phyloP scores from a whole-genome alignment of 371 early-diverging fungal genomes.

The Lichtheimia corymbifera region DNA sequence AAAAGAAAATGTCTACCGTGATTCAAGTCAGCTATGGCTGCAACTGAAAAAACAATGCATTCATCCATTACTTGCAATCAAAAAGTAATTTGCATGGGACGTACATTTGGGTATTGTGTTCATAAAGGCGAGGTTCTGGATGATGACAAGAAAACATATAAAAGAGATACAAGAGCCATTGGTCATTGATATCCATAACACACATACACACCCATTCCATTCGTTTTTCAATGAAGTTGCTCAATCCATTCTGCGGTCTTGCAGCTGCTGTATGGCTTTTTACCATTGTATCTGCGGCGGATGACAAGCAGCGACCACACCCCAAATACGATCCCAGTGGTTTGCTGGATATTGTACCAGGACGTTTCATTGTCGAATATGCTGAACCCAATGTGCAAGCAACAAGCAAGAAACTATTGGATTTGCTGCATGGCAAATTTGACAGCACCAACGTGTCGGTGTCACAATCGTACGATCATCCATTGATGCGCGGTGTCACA shows the following conservation, averaged over 20 bases:
- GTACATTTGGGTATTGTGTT: no score
- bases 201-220: constrained; percentile 3
- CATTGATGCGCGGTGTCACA: constrained; percentile 37
- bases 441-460: constrained; percentile 26
- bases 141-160: no score
- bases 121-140: no score
- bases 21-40: no score
- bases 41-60: no score
- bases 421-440: constrained; percentile 23
- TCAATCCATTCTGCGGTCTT: constrained; percentile 2
- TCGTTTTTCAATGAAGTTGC: neutral
- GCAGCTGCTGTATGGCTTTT: constrained; percentile 10
- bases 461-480: constrained; percentile 29
- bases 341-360: constrained; percentile 20
- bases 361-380: constrained; percentile 40
- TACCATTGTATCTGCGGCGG: constrained; percentile 13
- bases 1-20: no score
- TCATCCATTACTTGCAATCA: no score
- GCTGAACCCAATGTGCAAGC: constrained; percentile 3
- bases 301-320: constrained; percentile 20
- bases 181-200: neutral
- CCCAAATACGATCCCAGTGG: neutral
- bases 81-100: no score
- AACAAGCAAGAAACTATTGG: constrained; percentile 14
- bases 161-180: no score